Percentiles rank a stretch among this genome's conserved stretches.
These are phyloP conservation scores for Termitomyces sp. DNA, from an alignment of 768 basidiomycete species.

Conservation along the genomic window DNA sequence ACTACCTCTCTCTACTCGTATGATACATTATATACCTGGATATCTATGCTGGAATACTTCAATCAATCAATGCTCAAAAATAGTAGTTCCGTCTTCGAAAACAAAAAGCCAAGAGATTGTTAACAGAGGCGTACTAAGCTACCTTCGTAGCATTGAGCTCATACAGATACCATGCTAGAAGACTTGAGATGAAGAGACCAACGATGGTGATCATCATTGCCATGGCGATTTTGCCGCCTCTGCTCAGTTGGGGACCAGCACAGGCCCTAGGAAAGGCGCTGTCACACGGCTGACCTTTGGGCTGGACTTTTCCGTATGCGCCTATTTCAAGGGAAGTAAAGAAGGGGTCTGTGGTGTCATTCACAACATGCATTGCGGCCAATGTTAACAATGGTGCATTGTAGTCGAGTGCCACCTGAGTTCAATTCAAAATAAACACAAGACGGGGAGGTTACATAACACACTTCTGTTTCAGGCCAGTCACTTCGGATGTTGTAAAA, in stretches of 20 bases:
- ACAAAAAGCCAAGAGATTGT: not conserved
- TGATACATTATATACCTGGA: slow-evolving; percentile 1
- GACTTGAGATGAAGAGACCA: slow-evolving; percentile 53
- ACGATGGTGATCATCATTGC: slow-evolving; percentile 62
- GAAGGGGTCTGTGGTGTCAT: slow-evolving; percentile 68
- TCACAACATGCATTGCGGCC: slow-evolving; percentile 72
- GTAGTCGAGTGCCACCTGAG: slow-evolving; percentile 79
- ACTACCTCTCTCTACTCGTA: not conserved
- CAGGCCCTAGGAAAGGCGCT: slow-evolving; percentile 58
- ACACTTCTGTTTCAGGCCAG: slow-evolving; percentile 85
- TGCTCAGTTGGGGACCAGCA: slow-evolving; percentile 49
- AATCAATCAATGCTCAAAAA: not conserved
- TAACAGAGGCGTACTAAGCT: not conserved
- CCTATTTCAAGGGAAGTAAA: slow-evolving; percentile 72
- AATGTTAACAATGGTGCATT: slow-evolving; percentile 89
- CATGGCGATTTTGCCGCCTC: slow-evolving; percentile 64
- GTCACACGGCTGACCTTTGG: slow-evolving; percentile 77
- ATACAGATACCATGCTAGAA: slow-evolving; percentile 37
- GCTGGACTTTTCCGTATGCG: slow-evolving; percentile 57
- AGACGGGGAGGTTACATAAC: not conserved
- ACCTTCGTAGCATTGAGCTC: slow-evolving; percentile 16
- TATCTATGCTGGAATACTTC: not conserved
- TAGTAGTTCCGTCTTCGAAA: not conserved
- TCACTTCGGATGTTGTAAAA: slow-evolving; percentile 87
- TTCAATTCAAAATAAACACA: not conserved